Conservation (phyloP, 805 yeast genomes). For the Candida awuae region DNA sequence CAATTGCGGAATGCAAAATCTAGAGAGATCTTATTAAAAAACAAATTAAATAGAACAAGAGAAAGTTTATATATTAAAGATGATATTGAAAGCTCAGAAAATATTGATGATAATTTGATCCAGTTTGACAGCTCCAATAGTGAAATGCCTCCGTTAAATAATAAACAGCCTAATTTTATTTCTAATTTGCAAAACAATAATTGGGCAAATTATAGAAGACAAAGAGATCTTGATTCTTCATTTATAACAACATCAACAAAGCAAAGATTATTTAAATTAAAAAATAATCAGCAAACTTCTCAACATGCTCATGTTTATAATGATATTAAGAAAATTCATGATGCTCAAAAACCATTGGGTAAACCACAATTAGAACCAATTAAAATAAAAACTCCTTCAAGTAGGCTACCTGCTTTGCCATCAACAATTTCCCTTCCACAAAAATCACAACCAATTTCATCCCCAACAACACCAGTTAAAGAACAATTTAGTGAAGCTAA, state of each 20-base stretch:
- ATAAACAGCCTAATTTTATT: neutral
- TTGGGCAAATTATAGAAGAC: conserved; percentile 41
- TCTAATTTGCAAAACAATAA: conserved; percentile 33
- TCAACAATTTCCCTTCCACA: too few relatives aligned
- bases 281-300: neutral
- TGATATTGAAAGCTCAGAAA: conserved; percentile 1
- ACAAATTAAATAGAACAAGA: conserved; percentile 8
- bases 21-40: conserved; percentile 1
- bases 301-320: conserved; percentile 13
- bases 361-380: conserved; percentile 8
- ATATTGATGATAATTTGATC: conserved; percentile 1
- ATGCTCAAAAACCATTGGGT: conserved; percentile 8
- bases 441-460: neutral
- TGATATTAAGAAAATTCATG: conserved; percentile 13
- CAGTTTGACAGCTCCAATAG: conserved; percentile 1
- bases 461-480: conserved; percentile 2
- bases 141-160: too few relatives aligned
- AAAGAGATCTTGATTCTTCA: conserved; percentile 1
- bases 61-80: conserved; percentile 13
- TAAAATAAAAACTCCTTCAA: conserved; percentile 9
- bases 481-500: too few relatives aligned
- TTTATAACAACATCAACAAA: neutral
- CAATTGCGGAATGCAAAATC: conserved; percentile 4
- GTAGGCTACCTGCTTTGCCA: conserved; percentile 12
- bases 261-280: neutral